Percentiles rank a stretch among this genome's conserved stretches.
These are phyloP conservation scores for Mycogone perniciosa DNA, from an alignment of 2,329 filamentous ascomycete species.

Conservation along the genomic window DNA sequence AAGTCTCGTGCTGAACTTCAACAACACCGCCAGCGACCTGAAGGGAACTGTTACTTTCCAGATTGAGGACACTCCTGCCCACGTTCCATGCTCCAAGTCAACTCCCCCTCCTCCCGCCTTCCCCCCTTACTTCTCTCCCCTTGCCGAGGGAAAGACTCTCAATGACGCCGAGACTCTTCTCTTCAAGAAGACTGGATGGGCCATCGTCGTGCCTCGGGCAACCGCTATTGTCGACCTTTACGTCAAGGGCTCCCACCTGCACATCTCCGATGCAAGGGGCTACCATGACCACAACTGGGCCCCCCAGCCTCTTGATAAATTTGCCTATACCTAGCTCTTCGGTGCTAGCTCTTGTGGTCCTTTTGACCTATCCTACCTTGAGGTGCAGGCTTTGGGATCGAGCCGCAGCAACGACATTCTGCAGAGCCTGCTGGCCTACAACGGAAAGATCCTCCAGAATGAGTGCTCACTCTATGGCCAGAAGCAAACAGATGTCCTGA, in stretches of 20 bases:
- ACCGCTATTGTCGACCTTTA: not conserved
- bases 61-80: not conserved
- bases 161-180: not conserved
- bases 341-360: not conserved
- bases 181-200: not conserved
- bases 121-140: not conserved
- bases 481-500: not conserved
- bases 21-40: not conserved
- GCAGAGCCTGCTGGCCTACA: not conserved
- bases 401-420: not conserved
- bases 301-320: not conserved
- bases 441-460: not conserved
- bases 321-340: not conserved
- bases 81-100: not conserved
- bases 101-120: not conserved
- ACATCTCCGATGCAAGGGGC: not conserved
- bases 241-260: not conserved
- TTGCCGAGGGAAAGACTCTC: not conserved
- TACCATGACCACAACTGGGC: constrained; percentile 3
- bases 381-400: not conserved
- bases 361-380: constrained; percentile 1
- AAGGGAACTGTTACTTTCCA: not conserved
- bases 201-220: not conserved
- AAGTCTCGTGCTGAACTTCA: not conserved
- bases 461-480: not conserved